phyloP scores from a whole-genome alignment of 73 alveolate species.

The Uronychia setigera region DNA sequence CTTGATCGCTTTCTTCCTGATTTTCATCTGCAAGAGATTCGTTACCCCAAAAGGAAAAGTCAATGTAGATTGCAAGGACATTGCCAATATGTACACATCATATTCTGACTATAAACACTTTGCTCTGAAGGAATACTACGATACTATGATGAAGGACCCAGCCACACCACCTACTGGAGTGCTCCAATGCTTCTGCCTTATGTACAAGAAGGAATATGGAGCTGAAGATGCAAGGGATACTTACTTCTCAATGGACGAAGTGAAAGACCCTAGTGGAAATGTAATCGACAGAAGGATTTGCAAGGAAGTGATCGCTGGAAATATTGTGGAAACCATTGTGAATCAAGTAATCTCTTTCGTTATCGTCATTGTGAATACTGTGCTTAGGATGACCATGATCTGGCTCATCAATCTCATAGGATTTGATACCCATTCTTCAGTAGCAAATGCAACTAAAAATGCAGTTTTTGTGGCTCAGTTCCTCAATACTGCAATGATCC shows the following conservation, averaged over 20 bases:
- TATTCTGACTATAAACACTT: background rate
- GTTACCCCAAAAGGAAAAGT: background rate
- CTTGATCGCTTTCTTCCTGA: background rate
- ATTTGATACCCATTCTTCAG: constrained; percentile 33
- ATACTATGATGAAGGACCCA: background rate
- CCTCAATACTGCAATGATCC: constrained; percentile 15
- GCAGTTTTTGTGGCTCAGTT: constrained; percentile 30
- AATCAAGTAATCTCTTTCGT: constrained; percentile 4
- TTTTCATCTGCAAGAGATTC: background rate
- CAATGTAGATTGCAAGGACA: background rate
- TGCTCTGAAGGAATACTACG: constrained; percentile 24
- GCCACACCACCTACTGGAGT: constrained; percentile 25
- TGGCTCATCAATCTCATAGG: constrained; percentile 34
- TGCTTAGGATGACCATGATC: constrained; percentile 24
- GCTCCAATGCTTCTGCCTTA: constrained; percentile 25
- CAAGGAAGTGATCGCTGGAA: background rate
- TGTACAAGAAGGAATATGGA: background rate
- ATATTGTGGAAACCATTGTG: background rate
- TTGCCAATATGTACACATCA: background rate
- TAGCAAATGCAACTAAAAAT: constrained; percentile 23
- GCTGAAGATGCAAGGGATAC: background rate
- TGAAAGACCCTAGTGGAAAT: background rate
- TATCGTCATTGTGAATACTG: constrained; percentile 30
- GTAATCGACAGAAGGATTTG: background rate
- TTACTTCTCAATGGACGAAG: background rate